Evolutionary conservation across 148 eudicot species (phyloP).

Genomic region (Persicaria tinctoria): DNA sequence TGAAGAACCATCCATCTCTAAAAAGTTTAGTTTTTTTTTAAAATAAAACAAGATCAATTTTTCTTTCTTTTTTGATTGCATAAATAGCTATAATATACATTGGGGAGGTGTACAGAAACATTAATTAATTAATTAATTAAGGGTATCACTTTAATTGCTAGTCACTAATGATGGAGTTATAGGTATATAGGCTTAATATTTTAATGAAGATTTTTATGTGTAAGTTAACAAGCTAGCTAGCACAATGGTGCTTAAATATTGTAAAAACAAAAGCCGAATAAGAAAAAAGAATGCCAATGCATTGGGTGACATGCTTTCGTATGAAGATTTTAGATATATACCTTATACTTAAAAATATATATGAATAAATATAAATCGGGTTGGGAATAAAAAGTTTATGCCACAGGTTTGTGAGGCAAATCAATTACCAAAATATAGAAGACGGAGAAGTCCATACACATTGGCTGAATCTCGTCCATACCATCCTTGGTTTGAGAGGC

Average conservation of each 20-base stretch:
- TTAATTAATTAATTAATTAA: neutral
- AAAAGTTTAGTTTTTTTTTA: neutral
- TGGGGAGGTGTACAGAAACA: conserved; percentile 4
- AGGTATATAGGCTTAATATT: neutral
- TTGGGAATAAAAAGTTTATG: too few species aligned
- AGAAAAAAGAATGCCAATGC: conserved; percentile 2
- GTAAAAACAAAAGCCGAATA: neutral
- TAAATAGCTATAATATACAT: neutral
- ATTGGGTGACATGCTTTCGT: conserved; percentile 10
- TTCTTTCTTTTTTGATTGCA: neutral
- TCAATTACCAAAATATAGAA: too few species aligned
- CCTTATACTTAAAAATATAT: neutral
- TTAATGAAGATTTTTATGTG: conserved; percentile 6
- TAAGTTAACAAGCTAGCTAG: neutral
- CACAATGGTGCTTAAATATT: neutral
- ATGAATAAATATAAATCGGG: neutral
- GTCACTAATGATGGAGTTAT: neutral
- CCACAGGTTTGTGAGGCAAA: too few species aligned
- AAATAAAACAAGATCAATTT: neutral
- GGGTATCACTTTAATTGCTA: neutral
- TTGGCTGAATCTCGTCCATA: too few species aligned
- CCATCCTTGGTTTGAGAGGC: too few species aligned
- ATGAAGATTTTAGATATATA: neutral
- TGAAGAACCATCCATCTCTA: conserved; percentile 2
- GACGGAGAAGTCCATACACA: too few species aligned